Conservation (phyloP, 176 grass and related monocot genomes). For the Thinopyrum elongatum region DNA sequence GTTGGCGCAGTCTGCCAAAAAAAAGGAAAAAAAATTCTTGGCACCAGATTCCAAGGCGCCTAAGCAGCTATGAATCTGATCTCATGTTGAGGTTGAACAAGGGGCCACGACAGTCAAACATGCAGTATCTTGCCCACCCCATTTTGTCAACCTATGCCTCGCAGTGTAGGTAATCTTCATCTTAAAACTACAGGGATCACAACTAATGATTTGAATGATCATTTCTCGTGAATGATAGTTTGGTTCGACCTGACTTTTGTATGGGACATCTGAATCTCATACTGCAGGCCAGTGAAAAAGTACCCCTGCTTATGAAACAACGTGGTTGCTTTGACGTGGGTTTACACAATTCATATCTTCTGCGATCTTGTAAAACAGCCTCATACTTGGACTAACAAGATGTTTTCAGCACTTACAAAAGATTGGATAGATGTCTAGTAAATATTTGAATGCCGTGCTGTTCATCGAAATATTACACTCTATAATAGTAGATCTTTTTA, state of each 20-base stretch:
- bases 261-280: too few relatives aligned
- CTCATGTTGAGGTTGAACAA: neutral
- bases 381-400: too few relatives aligned
- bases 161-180: neutral
- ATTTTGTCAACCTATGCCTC: neutral
- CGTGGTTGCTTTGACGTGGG: too few relatives aligned
- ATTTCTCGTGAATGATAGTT: neutral
- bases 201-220: neutral
- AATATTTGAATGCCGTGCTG: too few relatives aligned
- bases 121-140: neutral
- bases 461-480: too few relatives aligned
- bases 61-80: neutral
- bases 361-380: too few relatives aligned
- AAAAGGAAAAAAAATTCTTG: neutral
- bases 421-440: too few relatives aligned
- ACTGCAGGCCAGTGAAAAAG: too few relatives aligned
- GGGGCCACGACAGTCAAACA: neutral
- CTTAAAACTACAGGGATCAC: neutral
- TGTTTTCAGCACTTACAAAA: too few relatives aligned
- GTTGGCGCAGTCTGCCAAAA: neutral
- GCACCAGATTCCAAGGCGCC: neutral
- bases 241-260: neutral
- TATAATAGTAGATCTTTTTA: too few relatives aligned
- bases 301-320: too few relatives aligned
- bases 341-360: too few relatives aligned